Conservation (phyloP, 345 rosid genomes). For the Linum trigynum region DNA sequence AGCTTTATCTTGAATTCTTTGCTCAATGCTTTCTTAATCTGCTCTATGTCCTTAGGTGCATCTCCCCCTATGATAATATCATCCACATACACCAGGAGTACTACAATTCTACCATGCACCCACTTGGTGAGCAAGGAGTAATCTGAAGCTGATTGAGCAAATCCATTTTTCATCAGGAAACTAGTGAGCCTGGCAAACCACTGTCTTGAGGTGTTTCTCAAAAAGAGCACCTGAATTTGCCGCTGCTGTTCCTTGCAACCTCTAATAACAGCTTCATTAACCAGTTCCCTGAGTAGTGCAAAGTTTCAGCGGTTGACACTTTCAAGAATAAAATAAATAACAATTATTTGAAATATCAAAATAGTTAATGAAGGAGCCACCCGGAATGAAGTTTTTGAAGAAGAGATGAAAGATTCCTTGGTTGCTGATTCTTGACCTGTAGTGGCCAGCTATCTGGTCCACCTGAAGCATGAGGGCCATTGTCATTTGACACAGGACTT, state of each 20-base stretch:
- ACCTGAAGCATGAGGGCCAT: conserved; percentile 32
- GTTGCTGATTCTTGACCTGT: conserved; percentile 87
- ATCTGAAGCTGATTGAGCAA: no score
- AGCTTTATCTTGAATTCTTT: no score
- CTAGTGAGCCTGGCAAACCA: no score
- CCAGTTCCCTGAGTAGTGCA: conserved; percentile 57
- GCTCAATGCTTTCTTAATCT: no score
- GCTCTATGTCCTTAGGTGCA: no score
- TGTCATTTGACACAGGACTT: conserved; percentile 46
- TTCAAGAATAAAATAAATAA: background rate
- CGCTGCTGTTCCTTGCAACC: conserved; percentile 97
- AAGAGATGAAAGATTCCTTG: conserved; percentile 72
- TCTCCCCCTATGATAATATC: no score
- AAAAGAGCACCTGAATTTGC: conserved; percentile 64
- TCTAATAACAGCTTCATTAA: conserved; percentile 73
- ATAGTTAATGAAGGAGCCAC: conserved; percentile 25
- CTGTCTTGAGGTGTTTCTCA: no score
- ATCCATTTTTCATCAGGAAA: no score
- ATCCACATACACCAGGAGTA: no score
- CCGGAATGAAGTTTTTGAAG: conserved; percentile 97
- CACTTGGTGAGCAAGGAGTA: no score
- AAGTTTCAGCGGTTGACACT: background rate
- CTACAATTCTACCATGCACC: no score
- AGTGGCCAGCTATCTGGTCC: conserved; percentile 91
- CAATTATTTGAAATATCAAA: conserved; percentile 12